These are phyloP conservation scores for Fraxinus pennsylvanica DNA, from an alignment of 257 asterid species.

Conservation along the genomic window DNA sequence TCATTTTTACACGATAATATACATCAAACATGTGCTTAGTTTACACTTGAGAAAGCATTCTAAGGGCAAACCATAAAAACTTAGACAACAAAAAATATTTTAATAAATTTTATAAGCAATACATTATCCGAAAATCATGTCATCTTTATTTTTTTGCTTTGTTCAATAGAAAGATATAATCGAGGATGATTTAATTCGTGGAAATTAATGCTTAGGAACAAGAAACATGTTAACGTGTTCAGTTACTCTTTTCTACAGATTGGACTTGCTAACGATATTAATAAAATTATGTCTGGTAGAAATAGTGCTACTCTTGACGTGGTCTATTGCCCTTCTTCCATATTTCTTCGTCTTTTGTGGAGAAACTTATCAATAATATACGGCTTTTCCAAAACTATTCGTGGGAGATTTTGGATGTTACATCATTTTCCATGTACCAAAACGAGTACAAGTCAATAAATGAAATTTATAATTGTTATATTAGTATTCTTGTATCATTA, in stretches of 20 bases:
- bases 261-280: background rate
- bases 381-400: too few relatives aligned
- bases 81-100: background rate
- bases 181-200: background rate
- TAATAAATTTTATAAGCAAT: too few relatives aligned
- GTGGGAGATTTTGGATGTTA: too few relatives aligned
- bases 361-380: background rate
- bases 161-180: background rate
- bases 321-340: background rate
- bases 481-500: too few relatives aligned
- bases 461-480: too few relatives aligned
- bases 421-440: too few relatives aligned
- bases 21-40: too few relatives aligned
- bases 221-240: background rate
- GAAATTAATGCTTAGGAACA: background rate
- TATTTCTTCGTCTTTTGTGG: background rate
- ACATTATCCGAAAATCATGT: background rate
- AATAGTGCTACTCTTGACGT: background rate
- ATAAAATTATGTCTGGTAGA: background rate
- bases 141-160: too few relatives aligned
- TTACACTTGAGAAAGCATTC: background rate
- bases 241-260: background rate
- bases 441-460: too few relatives aligned
- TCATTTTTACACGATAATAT: too few relatives aligned
- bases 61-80: too few relatives aligned